These are phyloP conservation scores for Aspergillus aculeatinus DNA, from an alignment of 2,329 filamentous ascomycete genomes.

Conservation along the genomic window DNA sequence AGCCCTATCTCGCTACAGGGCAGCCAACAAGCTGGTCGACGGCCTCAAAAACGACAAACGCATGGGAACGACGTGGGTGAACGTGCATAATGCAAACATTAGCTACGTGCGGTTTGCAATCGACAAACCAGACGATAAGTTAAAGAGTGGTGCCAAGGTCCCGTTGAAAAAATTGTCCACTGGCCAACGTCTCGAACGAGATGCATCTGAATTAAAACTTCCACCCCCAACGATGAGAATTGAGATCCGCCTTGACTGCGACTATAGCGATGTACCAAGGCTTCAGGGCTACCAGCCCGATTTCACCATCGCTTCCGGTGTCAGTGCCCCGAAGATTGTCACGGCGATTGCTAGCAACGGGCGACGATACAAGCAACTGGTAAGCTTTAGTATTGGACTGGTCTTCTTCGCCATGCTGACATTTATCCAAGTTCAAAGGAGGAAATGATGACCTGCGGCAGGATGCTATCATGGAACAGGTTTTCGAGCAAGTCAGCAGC, in stretches of 20 bases:
- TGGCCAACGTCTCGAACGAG: constrained; percentile 63
- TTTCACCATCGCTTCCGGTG: constrained; percentile 82
- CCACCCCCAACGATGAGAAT: constrained; percentile 90
- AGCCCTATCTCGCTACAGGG: constrained; percentile 69
- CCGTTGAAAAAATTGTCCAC: constrained; percentile 62
- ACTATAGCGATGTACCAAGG: constrained; percentile 76
- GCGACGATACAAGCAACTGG: constrained; percentile 77
- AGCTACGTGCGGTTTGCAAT: constrained; percentile 54
- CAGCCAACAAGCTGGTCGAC: constrained; percentile 68
- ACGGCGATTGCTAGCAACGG: constrained; percentile 79
- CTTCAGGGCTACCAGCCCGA: constrained; percentile 69
- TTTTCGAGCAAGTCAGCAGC: constrained; percentile 92
- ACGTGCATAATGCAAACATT: constrained; percentile 72
- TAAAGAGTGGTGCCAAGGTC: constrained; percentile 67
- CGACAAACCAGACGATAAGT: constrained; percentile 55
- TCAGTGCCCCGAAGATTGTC: constrained; percentile 92
- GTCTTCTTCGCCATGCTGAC: constrained; percentile 10
- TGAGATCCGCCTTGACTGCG: constrained; percentile 66
- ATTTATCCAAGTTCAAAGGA: constrained; percentile 68
- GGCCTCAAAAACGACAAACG: constrained; percentile 55
- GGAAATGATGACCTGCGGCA: constrained; percentile 95
- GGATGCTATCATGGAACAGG: constrained; percentile 98
- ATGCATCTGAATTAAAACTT: constrained; percentile 65
- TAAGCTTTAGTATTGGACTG: constrained; percentile 35
- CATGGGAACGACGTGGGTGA: constrained; percentile 62